Percentiles rank a stretch among this genome's conserved stretches.
Conservation (phyloP, 805 yeast genomes). For the Saccharomycopsis selenospora region DNA sequence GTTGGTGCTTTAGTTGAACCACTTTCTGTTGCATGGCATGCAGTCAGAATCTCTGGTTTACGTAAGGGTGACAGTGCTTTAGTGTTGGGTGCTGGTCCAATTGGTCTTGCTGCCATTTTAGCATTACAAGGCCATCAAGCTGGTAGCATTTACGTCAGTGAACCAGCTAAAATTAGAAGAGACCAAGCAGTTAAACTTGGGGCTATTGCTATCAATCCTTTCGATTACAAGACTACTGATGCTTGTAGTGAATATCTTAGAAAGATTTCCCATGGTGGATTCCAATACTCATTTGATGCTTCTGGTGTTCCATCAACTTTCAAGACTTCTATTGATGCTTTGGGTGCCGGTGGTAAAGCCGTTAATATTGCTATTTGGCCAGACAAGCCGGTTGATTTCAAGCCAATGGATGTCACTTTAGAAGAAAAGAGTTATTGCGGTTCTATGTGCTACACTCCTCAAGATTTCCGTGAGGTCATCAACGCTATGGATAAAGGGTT, state of each 20-base stretch:
- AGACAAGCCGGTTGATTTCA: constrained; percentile 38
- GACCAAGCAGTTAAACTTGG: constrained; percentile 32
- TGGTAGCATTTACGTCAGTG: constrained; percentile 40
- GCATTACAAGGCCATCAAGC: constrained; percentile 43
- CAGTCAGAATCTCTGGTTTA: constrained; percentile 37
- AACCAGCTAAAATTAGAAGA: constrained; percentile 41
- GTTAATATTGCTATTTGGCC: constrained; percentile 65
- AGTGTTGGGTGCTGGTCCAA: constrained; percentile 50
- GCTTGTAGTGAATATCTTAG: constrained; percentile 33
- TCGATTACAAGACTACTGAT: constrained; percentile 29
- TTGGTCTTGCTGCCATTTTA: constrained; percentile 43
- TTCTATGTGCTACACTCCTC: constrained; percentile 51
- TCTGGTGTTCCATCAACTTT: constrained; percentile 50
- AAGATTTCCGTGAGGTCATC: constrained; percentile 52
- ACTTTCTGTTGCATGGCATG: constrained; percentile 54
- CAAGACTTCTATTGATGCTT: constrained; percentile 41
- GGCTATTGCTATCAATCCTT: constrained; percentile 35
- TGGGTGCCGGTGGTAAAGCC: constrained; percentile 48
- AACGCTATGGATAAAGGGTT: constrained; percentile 41
- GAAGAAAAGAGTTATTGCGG: constrained; percentile 52
- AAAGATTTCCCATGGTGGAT: constrained; percentile 39
- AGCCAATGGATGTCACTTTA: constrained; percentile 49
- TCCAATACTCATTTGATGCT: constrained; percentile 45
- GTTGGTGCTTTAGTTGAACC: constrained; percentile 53
- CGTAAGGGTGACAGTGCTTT: constrained; percentile 39